phyloP scores from a whole-genome alignment of 768 basidiomycete genomes.

The Leccinum sublutescens region DNA sequence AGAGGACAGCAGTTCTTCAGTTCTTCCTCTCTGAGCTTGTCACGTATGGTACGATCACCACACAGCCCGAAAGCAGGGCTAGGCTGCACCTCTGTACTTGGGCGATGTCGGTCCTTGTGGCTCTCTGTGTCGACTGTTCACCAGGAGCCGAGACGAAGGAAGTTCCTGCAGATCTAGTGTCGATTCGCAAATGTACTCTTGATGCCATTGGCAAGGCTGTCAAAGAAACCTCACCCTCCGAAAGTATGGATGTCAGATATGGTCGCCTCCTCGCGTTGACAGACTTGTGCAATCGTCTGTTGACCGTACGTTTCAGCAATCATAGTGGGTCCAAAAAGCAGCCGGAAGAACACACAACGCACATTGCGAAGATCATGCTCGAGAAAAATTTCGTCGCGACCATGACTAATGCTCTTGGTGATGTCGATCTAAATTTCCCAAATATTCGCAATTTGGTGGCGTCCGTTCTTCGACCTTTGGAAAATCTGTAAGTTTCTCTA shows the following conservation, averaged over 20 bases:
- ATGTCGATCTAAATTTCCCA: conserved; percentile 95
- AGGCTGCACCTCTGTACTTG: conserved; percentile 71
- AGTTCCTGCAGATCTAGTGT: conserved; percentile 70
- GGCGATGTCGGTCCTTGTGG: conserved; percentile 88
- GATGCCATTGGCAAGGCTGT: conserved; percentile 85
- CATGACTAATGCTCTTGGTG: conserved; percentile 83
- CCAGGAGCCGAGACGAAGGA: conserved; percentile 70
- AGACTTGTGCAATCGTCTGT: conserved; percentile 83
- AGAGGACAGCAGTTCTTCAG: conserved; percentile 64
- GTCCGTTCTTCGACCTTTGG: conserved; percentile 83
- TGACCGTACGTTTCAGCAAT: conserved; percentile 73
- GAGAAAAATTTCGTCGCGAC: conserved; percentile 95
- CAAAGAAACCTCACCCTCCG: conserved; percentile 67
- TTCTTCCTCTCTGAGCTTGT: conserved; percentile 84
- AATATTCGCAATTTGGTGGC: conserved; percentile 84
- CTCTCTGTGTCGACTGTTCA: conserved; percentile 87
- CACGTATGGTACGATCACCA: conserved; percentile 69
- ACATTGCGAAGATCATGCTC: conserved; percentile 96
- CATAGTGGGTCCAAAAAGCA: conserved; percentile 45
- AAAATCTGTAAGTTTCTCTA: conserved; percentile 67
- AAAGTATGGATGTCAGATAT: conserved; percentile 73
- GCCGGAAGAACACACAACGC: conserved; percentile 74
- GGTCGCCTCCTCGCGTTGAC: conserved; percentile 83
- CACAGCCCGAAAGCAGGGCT: conserved; percentile 55
- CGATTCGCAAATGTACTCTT: conserved; percentile 89